Evolutionary conservation across 352 stramenopile species (phyloP), one percentile per base, ranked within the genome.

Genomic region (Phytophthora boehmeriae): DNA sequence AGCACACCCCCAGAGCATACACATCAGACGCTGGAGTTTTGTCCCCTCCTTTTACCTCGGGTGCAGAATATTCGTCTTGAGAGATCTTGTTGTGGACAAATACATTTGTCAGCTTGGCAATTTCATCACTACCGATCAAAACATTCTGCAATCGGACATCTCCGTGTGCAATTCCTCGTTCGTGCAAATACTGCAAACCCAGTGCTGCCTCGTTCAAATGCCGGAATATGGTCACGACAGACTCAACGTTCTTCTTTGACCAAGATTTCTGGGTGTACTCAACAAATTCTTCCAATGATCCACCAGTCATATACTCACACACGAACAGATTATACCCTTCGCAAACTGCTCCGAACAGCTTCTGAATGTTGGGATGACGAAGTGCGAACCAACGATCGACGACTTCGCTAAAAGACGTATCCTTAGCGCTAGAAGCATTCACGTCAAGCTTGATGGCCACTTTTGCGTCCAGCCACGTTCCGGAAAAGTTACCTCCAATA

Each of bases 181-280:
- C 32, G 10, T 61, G 59, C 13, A 67, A 44, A 17, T 62, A 67
- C n/a, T 62, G 42, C 5, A 67, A 19, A 16, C 59, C 59, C 5
- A 62, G 16, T 8, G 51, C 44, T 13, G 42, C 51, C 14, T 67
- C 43, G n/a, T 52, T 49, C 27, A 53, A 5, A n/a, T 48, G 10
- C 11, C 25, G 54, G 32, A 17, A 32, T 1, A 30, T 9, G 17
- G 2, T 43, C 4, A 5, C 36, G 22, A 34, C 5, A 23, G 6
- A 23, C 0, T 17, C 32, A n/a, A 4, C 19, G n/a, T 42, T 10
- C 34, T n/a, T 17, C 10, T 59, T 20, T 1, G 36, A 48, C 36
- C 23, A 57, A 57, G 13, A 36, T 35, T 10, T 38, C 10, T 11
- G n/a, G n/a, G n/a, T n/a, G n/a, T n/a, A n/a, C n/a, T n/a, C n/a